Conservation (phyloP, 2,329 filamentous ascomycete species). For the Neopestalotiopsis sp. region DNA sequence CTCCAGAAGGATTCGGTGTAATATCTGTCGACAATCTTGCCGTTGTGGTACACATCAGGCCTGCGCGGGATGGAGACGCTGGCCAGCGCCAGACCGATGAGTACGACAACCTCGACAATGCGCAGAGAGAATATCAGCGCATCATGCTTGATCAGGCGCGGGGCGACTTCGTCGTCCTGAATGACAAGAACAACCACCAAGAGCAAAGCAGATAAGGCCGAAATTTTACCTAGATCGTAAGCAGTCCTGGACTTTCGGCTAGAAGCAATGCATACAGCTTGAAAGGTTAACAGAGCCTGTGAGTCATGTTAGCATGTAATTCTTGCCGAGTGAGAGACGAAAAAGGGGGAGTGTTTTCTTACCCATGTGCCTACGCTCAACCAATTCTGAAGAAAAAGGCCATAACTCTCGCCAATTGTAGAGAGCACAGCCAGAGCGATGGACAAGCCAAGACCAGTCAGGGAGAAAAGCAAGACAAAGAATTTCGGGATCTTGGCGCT, state of each 20-base stretch:
- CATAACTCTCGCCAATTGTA: conserved; percentile 45
- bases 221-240: conserved; percentile 59
- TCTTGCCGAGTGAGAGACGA: neutral
- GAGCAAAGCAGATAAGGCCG: conserved; percentile 52
- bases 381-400: conserved; percentile 62
- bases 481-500: conserved; percentile 65
- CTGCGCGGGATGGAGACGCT: conserved; percentile 68
- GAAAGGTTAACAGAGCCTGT: conserved; percentile 57
- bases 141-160: conserved; percentile 39
- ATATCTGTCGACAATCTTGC: conserved; percentile 66
- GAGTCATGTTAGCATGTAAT: conserved; percentile 22
- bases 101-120: conserved; percentile 50
- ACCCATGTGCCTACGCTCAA: conserved; percentile 68
- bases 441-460: conserved; percentile 60
- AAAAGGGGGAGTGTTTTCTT: conserved; percentile 42
- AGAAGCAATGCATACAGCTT: conserved; percentile 55
- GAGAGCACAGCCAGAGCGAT: conserved; percentile 61
- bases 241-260: conserved; percentile 56
- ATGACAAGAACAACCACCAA: conserved; percentile 50
- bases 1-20: conserved; percentile 65
- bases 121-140: conserved; percentile 50
- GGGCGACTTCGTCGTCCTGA: conserved; percentile 48
- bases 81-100: conserved; percentile 51
- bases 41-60: conserved; percentile 68
- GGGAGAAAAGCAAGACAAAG: conserved; percentile 58